Evolutionary conservation across 1,284 basidiomycete genomes (phyloP).

Genomic region (Trichosporon coremiiforme): DNA sequence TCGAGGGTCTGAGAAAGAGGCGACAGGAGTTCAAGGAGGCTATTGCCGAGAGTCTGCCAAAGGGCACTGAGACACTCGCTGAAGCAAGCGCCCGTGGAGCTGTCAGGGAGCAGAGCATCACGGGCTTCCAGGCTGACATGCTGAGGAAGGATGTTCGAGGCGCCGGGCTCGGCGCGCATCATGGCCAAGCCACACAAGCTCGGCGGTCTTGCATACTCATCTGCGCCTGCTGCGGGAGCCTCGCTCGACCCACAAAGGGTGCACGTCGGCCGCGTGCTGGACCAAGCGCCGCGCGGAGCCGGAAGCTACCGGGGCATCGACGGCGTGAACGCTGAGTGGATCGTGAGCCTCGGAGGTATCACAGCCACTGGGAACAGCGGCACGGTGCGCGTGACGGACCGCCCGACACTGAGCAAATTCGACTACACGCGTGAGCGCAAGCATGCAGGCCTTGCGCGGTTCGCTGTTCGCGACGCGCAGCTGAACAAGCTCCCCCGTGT

Average conservation of each 20-base stretch:
- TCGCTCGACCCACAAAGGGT: constrained; percentile 22
- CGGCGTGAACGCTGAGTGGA: constrained; percentile 40
- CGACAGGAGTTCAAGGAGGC: constrained; percentile 33
- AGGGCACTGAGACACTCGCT: constrained; percentile 28
- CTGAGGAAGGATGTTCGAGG: constrained; percentile 27
- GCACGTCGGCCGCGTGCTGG: constrained; percentile 31
- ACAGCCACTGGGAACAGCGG: constrained; percentile 36
- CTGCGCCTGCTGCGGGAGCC: constrained; percentile 27
- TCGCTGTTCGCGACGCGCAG: constrained; percentile 39
- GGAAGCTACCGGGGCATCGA: constrained; percentile 34
- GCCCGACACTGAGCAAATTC: constrained; percentile 29
- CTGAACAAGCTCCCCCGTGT: constrained; percentile 41
- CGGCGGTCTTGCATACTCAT: constrained; percentile 49
- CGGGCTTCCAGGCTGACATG: constrained; percentile 38
- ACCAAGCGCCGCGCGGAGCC: constrained; percentile 26
- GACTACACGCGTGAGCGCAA: constrained; percentile 41
- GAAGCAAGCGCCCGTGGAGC: constrained; percentile 22
- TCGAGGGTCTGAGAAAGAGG: constrained; percentile 39
- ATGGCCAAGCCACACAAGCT: constrained; percentile 42
- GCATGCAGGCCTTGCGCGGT: constrained; percentile 37
- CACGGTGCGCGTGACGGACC: constrained; percentile 25
- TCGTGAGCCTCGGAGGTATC: constrained; percentile 50
- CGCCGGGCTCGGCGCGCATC: constrained; percentile 28
- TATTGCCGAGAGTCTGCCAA: not conserved
- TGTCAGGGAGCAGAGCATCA: constrained; percentile 23